phyloP scores from a whole-genome alignment of 108 stramenopile genomes.

The Chaetoceros tenuissimus region DNA sequence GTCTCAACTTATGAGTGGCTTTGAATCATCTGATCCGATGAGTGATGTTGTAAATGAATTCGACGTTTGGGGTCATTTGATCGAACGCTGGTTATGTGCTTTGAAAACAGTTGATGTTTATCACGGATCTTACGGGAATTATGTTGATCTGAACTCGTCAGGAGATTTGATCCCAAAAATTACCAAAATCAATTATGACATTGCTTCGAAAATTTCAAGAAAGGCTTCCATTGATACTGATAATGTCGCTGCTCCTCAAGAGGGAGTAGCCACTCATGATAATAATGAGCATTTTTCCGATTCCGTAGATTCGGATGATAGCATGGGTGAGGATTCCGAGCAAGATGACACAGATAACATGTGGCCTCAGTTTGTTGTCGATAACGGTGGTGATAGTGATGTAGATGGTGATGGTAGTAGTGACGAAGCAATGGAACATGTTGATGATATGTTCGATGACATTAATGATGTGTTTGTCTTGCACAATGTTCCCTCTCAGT shows the following conservation, averaged over 20 bases:
- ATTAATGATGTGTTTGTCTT: constrained; percentile 23
- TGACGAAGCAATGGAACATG: constrained; percentile 35
- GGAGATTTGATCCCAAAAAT: not conserved
- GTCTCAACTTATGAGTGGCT: constrained; percentile 34
- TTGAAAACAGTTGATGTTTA: constrained; percentile 48
- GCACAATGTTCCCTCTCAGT: not conserved
- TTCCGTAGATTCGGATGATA: constrained; percentile 8
- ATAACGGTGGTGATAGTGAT: constrained; percentile 28
- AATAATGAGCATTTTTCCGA: not conserved
- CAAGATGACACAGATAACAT: constrained; percentile 58
- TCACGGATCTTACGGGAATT: constrained; percentile 64
- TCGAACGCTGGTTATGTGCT: constrained; percentile 53
- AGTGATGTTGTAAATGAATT: constrained; percentile 2
- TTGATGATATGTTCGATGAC: constrained; percentile 16
- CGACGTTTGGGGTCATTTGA: constrained; percentile 36
- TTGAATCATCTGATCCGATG: too few relatives aligned
- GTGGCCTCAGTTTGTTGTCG: too few relatives aligned
- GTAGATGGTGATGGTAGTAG: constrained; percentile 19
- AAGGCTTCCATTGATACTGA: not conserved
- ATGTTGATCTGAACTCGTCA: constrained; percentile 7
- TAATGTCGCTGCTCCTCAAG: not conserved
- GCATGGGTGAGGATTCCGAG: constrained; percentile 6
- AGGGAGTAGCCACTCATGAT: not conserved
- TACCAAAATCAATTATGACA: constrained; percentile 12
- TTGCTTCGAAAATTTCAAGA: constrained; percentile 6